These are phyloP conservation scores for Fragaria ananassa DNA, from an alignment of 306 rosid species.

Conservation along the genomic window DNA sequence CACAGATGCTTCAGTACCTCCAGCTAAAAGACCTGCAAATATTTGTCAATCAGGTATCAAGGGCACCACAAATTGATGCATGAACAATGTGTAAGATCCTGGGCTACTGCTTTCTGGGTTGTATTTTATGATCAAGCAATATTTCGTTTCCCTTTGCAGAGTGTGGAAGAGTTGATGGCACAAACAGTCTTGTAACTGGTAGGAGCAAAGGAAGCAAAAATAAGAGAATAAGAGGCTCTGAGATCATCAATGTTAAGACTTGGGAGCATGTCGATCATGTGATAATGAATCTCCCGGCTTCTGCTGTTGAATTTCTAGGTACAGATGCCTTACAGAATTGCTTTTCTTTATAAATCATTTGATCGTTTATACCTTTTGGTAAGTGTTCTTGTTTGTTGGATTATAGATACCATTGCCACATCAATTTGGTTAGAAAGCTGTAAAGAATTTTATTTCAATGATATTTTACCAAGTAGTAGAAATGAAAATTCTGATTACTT, in stretches of 20 bases:
- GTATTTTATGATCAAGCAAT: not conserved
- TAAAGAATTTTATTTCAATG: not conserved
- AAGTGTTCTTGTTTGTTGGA: not conserved
- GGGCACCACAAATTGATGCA: slow-evolving; percentile 14
- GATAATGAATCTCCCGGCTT: slow-evolving; percentile 91
- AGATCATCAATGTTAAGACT: slow-evolving; percentile 39
- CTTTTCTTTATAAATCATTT: not conserved
- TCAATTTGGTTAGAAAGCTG: not conserved
- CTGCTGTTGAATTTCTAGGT: slow-evolving; percentile 92
- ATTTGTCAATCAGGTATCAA: slow-evolving; percentile 57
- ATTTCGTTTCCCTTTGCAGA: slow-evolving; percentile 37
- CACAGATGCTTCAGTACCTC: slow-evolving; percentile 42
- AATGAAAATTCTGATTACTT: slow-evolving; percentile 10
- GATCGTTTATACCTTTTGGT: not conserved
- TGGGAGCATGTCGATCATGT: slow-evolving; percentile 91
- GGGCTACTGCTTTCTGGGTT: not conserved
- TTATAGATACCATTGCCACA: not conserved
- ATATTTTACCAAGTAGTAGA: not conserved
- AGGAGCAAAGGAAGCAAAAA: slow-evolving; percentile 47
- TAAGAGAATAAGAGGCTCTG: slow-evolving; percentile 62
- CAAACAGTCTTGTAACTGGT: slow-evolving; percentile 32
- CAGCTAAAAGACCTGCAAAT: slow-evolving; percentile 67
- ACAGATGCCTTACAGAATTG: slow-evolving; percentile 13
- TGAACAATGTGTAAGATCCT: slow-evolving; percentile 7
- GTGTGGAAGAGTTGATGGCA: slow-evolving; percentile 33